phyloP scores from a whole-genome alignment of 2,329 filamentous ascomycete genomes.

The Colletotrichum higginsianum region DNA sequence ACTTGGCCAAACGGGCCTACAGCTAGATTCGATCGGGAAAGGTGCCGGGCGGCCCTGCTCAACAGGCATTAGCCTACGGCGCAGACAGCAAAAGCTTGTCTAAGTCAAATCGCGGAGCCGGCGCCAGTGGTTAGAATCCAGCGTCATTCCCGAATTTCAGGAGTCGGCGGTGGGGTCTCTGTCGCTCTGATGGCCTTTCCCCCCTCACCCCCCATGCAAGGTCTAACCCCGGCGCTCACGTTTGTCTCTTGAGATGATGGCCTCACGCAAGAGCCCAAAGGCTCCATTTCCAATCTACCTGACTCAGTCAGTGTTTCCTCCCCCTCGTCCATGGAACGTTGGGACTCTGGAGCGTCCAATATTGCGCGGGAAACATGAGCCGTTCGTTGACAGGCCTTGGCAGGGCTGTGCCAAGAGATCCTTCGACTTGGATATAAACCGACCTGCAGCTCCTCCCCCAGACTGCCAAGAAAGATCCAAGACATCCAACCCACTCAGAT shows the following conservation, averaged over 20 bases:
- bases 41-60: slow-evolving; percentile 23
- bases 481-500: slow-evolving; percentile 34
- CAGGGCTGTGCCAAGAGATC: slow-evolving; percentile 36
- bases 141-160: slow-evolving; percentile 31
- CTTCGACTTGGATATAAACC: slow-evolving; percentile 39
- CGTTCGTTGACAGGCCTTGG: slow-evolving; percentile 1
- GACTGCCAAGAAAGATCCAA: slow-evolving; percentile 39
- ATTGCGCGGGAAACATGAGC: not conserved
- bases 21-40: slow-evolving; percentile 28
- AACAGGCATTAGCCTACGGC: slow-evolving; percentile 34
- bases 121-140: slow-evolving; percentile 8
- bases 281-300: slow-evolving; percentile 30
- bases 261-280: not conserved
- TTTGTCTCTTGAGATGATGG: not conserved
- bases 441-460: slow-evolving; percentile 27
- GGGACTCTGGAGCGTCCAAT: not conserved
- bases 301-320: slow-evolving; percentile 31
- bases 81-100: slow-evolving; percentile 12
- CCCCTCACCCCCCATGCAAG: not conserved
- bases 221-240: slow-evolving; percentile 17
- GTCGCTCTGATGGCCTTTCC: too few species aligned
- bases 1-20: not conserved
- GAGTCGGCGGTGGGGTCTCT: slow-evolving; percentile 24
- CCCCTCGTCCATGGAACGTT: not conserved
- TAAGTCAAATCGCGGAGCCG: slow-evolving; percentile 32